Base-by-base conservation (phyloP, 2,329 filamentous ascomycete species). In the Apiospora sp. region DNA sequence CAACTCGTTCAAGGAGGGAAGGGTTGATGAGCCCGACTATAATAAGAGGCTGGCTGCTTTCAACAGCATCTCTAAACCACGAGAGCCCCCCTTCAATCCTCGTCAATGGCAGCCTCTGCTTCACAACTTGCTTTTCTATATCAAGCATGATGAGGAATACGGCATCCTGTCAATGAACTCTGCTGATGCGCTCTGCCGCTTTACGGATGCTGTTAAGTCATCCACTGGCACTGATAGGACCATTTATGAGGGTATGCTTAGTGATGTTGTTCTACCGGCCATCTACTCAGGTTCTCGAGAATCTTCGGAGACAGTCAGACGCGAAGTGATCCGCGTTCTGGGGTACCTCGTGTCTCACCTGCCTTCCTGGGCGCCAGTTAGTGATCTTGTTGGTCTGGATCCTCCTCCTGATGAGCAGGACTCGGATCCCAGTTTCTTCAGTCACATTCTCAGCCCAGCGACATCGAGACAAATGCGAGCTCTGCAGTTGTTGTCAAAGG, bases 381-480 rank as follows among this genome's bases (percentile, higher is more conserved):
- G 89, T 43, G 95, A 97, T 80, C 89, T 99, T 84, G 85, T 89
- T 73, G 86, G 87, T 6, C 87, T 99, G 14, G 87, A 96, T 51
- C 85, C 83, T 6, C 83, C 84, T 10, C 81, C 83, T 19, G 84
- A 93, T 70, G 94, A 97, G 74, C 93, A 95, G 67, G 82, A 85
- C 34, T 81, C 85, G 1, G 88, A 90, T 72, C 85, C 87, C 14
- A 93, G 94, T 0, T 98, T 99, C 85, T 99, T 98, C 85, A 93
- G 90, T 82, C 97, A 98, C 77, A 91, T 98, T 64, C 86, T 98
- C 48, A 95, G 96, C 79, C 96, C 97, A 68, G 95, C 97, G 70
- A 92, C 95, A 48, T 92, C 96, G 73, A 92, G 94, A 75, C 93
- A 97, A 78, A 87, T 97, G 71, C 92, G 95, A 76, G 95, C 96